Base-by-base conservation (phyloP, 495 filamentous ascomycete genomes). In the Tirmania nivea region DNA sequence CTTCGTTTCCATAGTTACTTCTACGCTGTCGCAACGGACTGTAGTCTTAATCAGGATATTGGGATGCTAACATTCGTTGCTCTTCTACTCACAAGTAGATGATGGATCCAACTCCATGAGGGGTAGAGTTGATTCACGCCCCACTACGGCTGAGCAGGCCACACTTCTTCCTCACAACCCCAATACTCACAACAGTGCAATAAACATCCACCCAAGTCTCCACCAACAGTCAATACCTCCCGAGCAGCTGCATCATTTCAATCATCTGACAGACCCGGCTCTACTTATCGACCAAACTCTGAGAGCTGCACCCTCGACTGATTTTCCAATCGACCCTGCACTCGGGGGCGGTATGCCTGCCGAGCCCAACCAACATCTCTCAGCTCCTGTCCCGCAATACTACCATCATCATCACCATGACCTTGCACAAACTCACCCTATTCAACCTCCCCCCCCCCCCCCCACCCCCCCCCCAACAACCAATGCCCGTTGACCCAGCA, bases 361-460 rank as follows among this genome's bases (percentile, higher is more conserved):
- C 14, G 52, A 45, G 6, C 31, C 17, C 34, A 19, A 45, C 39
- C 39, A 14, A 19, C 12, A 19, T 19, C 39, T 45, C 39, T 14
- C 48, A 57, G 54, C 55, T 55, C 57, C 11, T 47, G n/a, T 39
- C 21, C n/a, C 54, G 45, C 56, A 50, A 57, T 54, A 60, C 60
- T 57, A 56, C 58, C 55, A 61, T 63, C 63, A 61, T 59, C 63
- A 59, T 57, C 61, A 64, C 63, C 61, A 65, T 8, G 39, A 45
- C 14, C 39, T 45, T 14, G 39, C 17, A 14, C 39, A 45, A 8
- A 19, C 39, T 19, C 14, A 31, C 7, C 25, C 73, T 67, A 53
- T 69, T 72, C 55, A 71, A 71, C 57, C 60, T 67, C 56, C 78
- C 76, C 48, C 60, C 63, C 20, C 60, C 58, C 56, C 12, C 65